Conservation (phyloP, 108 stramenopile genomes). For the Nannochloropsis gaditana region DNA sequence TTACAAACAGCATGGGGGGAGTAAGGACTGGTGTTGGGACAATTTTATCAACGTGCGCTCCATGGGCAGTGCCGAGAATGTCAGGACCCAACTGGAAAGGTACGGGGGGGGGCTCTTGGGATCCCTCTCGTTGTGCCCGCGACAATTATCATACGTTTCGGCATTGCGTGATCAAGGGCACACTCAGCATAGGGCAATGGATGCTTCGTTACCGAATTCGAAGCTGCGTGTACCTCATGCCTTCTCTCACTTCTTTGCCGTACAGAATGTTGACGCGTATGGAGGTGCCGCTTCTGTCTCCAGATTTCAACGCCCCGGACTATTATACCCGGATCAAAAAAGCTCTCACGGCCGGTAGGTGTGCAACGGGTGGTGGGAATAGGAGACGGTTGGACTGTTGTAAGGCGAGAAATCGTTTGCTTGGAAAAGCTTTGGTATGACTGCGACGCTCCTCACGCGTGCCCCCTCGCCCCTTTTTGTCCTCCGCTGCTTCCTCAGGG, state of each 20-base stretch:
- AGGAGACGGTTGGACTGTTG: background rate
- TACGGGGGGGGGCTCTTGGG: background rate
- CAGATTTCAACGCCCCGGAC: conserved; percentile 71
- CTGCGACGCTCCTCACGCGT: too few relatives aligned
- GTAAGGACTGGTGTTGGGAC: conserved; percentile 95
- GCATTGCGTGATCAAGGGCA: too few relatives aligned
- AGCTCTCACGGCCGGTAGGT: conserved; percentile 38
- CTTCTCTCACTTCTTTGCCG: background rate
- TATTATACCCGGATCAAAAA: conserved; percentile 76
- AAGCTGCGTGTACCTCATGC: background rate
- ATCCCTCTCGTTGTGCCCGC: too few relatives aligned
- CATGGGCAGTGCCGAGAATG: conserved; percentile 79
- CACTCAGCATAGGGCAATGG: too few relatives aligned
- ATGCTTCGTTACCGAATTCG: too few relatives aligned
- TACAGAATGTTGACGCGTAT: background rate
- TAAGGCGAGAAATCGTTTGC: too few relatives aligned
- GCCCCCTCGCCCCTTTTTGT: background rate
- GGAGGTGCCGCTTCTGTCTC: conserved; percentile 63
- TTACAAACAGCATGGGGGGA: conserved; percentile 73
- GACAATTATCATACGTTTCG: too few relatives aligned
- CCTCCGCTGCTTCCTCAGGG: background rate
- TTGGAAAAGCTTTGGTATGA: too few relatives aligned
- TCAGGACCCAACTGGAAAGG: conserved; percentile 70
- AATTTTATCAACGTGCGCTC: conserved; percentile 88
- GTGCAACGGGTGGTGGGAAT: background rate